These are phyloP conservation scores for Camelina laxa DNA, from an alignment of 345 rosid genomes.

Conservation along the genomic window DNA sequence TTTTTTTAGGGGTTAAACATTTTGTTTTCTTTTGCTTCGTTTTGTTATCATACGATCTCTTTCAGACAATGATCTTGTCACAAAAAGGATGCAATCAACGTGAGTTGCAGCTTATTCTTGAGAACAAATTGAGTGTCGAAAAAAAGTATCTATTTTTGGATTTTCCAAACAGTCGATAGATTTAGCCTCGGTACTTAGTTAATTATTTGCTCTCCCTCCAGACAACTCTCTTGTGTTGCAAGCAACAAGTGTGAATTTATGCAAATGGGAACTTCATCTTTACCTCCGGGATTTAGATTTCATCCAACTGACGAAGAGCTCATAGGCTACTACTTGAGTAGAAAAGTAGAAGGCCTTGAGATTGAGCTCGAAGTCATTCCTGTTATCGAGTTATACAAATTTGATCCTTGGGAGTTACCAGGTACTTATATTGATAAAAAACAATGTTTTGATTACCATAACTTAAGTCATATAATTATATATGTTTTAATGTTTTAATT, in stretches of 20 bases:
- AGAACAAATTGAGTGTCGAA: constrained; percentile 58
- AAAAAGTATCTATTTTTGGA: constrained; percentile 80
- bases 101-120: constrained; percentile 60
- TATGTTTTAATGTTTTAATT: neutral
- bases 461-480: neutral
- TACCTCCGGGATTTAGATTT: constrained; percentile 92
- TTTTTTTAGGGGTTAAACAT: neutral
- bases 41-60: constrained; percentile 10
- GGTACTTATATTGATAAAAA: constrained; percentile 41
- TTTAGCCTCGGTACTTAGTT: constrained; percentile 27
- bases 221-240: constrained; percentile 20
- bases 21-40: neutral
- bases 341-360: constrained; percentile 69
- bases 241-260: constrained; percentile 27
- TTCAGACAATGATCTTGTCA: constrained; percentile 60
- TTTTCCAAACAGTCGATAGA: constrained; percentile 70
- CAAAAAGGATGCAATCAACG: constrained; percentile 61
- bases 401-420: constrained; percentile 96
- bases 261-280: constrained; percentile 69
- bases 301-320: constrained; percentile 93
- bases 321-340: constrained; percentile 77
- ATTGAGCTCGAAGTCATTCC: constrained; percentile 92
- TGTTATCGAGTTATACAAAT: constrained; percentile 79
- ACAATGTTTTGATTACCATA: neutral
- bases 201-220: neutral